A percentile compares a stretch with the other conserved stretches of the same genome.
These are phyloP conservation scores for Eudorina sp. DNA, from an alignment of 139 green algal species.

Conservation along the genomic window DNA sequence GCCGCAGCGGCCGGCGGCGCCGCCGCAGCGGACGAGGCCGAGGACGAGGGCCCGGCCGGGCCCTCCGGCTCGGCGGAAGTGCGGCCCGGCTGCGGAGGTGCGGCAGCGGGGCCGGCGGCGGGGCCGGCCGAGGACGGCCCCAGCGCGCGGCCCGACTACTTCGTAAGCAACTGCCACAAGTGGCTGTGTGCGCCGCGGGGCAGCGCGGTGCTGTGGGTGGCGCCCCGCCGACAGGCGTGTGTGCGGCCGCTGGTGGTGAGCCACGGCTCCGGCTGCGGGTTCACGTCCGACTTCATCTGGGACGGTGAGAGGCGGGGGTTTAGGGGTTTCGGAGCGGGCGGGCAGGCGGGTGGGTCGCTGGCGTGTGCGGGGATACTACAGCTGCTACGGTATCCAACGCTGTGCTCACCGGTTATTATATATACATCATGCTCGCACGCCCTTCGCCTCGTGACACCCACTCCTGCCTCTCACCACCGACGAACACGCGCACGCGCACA, in stretches of 20 bases:
- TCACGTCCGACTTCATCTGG: conserved; percentile 80
- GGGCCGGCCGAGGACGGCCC: not conserved
- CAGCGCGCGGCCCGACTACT: conserved; percentile 59
- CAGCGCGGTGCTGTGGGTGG: conserved; percentile 73
- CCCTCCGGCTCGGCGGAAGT: too few relatives aligned
- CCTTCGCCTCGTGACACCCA: too few relatives aligned
- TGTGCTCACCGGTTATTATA: too few relatives aligned
- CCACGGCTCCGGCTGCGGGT: conserved; percentile 72
- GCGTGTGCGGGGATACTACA: too few relatives aligned
- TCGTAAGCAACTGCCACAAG: conserved; percentile 79
- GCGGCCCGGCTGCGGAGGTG: not conserved
- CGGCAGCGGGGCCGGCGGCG: not conserved
- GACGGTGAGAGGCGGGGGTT: conserved; percentile 73
- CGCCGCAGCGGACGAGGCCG: not conserved
- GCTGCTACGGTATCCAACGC: too few relatives aligned
- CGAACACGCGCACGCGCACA: too few relatives aligned
- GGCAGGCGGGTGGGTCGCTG: not conserved
- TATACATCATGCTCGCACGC: too few relatives aligned
- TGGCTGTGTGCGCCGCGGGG: conserved; percentile 76
- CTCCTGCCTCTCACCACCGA: too few relatives aligned
- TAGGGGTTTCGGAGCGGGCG: too few relatives aligned
- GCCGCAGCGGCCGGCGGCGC: not conserved
- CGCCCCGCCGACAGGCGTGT: conserved; percentile 16
- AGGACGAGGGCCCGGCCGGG: too few relatives aligned
- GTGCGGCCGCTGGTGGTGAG: conserved; percentile 70